A percentile compares a stretch with the other conserved stretches of the same genome.
Conservation (phyloP, 768 basidiomycete species). For the Leucocoprinus leucothites region DNA sequence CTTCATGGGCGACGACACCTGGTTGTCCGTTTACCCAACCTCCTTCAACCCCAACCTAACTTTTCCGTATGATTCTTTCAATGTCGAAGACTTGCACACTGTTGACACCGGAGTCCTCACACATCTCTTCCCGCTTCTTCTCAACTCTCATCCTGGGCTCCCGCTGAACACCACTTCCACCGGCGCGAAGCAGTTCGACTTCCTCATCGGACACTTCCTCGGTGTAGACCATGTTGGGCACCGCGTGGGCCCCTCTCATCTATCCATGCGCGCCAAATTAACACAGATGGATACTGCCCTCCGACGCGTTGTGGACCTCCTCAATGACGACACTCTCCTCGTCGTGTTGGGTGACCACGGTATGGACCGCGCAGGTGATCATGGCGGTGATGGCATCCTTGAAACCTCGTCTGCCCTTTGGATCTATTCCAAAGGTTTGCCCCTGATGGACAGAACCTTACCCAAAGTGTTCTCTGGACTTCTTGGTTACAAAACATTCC, state of each 20-base stretch:
- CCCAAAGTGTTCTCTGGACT: conserved; percentile 44
- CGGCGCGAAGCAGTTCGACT: conserved; percentile 63
- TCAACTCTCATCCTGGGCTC: conserved; percentile 22
- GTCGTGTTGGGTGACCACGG: conserved; percentile 96
- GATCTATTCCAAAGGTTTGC: conserved; percentile 82
- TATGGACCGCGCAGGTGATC: conserved; percentile 93
- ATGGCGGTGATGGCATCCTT: conserved; percentile 82
- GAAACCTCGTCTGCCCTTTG: conserved; percentile 88
- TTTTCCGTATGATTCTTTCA: conserved; percentile 93
- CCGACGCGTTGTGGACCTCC: conserved; percentile 58
- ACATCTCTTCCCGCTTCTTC: conserved; percentile 80
- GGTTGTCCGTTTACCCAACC: conserved; percentile 85
- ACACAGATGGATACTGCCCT: conserved; percentile 86
- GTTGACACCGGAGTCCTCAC: conserved; percentile 89
- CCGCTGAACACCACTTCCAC: not conserved
- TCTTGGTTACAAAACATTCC: conserved; percentile 55
- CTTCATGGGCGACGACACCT: conserved; percentile 97
- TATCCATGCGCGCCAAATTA: conserved; percentile 82
- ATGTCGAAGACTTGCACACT: conserved; percentile 96
- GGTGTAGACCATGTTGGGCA: conserved; percentile 98
- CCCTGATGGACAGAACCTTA: conserved; percentile 34
- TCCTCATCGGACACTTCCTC: conserved; percentile 89
- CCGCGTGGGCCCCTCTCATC: conserved; percentile 86
- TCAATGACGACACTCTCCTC: conserved; percentile 88
- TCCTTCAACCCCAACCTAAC: conserved; percentile 70